phyloP scores from a whole-genome alignment of 148 eudicot genomes.

The Nepenthes gracilis region DNA sequence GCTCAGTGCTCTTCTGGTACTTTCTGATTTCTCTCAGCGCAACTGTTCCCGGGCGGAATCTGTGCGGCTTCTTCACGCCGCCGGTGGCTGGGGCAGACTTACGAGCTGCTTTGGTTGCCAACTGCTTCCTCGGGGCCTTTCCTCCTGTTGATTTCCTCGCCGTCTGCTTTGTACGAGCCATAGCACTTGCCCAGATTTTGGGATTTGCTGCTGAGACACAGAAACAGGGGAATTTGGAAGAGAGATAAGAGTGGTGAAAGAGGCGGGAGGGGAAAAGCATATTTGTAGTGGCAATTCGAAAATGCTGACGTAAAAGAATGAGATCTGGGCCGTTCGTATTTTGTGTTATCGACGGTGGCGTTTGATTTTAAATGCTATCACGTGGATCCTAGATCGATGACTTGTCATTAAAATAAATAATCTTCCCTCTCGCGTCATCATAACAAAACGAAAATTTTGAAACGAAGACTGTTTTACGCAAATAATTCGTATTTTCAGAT shows the following conservation, averaged over 20 bases:
- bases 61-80: slow-evolving; percentile 28
- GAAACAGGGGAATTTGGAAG: not conserved
- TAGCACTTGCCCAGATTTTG: not conserved
- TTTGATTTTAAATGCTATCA: not conserved
- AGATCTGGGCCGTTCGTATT: not conserved
- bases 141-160: slow-evolving; percentile 27
- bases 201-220: not conserved
- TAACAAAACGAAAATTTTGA: no score
- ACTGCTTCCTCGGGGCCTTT: slow-evolving; percentile 20
- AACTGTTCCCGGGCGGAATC: slow-evolving; percentile 21
- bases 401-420: no score
- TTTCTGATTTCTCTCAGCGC: slow-evolving; percentile 21
- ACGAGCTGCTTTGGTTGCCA: slow-evolving; percentile 22
- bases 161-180: slow-evolving; percentile 27
- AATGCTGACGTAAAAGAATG: not conserved
- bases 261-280: not conserved
- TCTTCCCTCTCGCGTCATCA: no score
- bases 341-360: slow-evolving; percentile 1
- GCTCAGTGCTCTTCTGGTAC: slow-evolving; percentile 26
- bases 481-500: no score
- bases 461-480: no score
- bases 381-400: not conserved
- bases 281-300: not conserved
- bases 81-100: slow-evolving; percentile 26
- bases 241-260: not conserved